Evolutionary conservation across 1,284 basidiomycete species (phyloP).

Genomic region (Pseudozyma sp.): DNA sequence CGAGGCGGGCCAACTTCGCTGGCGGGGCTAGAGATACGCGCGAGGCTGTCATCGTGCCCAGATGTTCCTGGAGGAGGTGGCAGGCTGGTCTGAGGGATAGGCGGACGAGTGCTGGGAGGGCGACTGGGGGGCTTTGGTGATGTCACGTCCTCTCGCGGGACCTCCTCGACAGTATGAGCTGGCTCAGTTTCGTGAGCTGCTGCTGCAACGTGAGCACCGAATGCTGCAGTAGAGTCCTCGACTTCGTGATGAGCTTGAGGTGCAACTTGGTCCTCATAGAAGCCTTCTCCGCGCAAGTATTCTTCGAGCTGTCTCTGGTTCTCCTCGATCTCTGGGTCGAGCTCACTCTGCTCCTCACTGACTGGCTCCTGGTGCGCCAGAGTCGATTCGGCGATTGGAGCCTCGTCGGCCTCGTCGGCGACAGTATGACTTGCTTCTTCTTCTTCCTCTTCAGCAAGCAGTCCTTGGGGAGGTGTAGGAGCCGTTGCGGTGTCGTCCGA

Average conservation of each 20-base stretch:
- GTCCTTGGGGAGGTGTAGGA: background rate
- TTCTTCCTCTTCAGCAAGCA: background rate
- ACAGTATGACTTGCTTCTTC: background rate
- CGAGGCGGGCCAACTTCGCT: slow-evolving; percentile 5
- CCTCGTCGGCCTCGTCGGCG: background rate
- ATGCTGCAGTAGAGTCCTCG: background rate
- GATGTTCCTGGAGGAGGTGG: slow-evolving; percentile 28
- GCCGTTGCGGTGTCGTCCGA: slow-evolving; percentile 7
- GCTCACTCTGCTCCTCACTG: slow-evolving; percentile 20
- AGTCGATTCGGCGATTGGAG: background rate
- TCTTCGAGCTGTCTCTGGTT: slow-evolving; percentile 52
- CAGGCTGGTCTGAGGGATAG: slow-evolving; percentile 44
- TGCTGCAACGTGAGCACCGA: background rate
- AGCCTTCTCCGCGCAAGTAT: slow-evolving; percentile 49
- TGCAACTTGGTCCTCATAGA: slow-evolving; percentile 32
- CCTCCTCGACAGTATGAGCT: background rate
- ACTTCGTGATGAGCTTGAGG: slow-evolving; percentile 11
- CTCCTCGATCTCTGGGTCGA: slow-evolving; percentile 46
- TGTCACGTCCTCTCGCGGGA: slow-evolving; percentile 15
- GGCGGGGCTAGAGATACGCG: slow-evolving; percentile 22
- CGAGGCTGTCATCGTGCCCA: slow-evolving; percentile 17
- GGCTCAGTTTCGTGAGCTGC: background rate
- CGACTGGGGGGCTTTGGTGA: slow-evolving; percentile 48
- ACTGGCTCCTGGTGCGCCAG: background rate
- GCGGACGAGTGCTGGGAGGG: slow-evolving; percentile 54